Percentiles rank a stretch among this genome's conserved stretches.
Conservation (phyloP, 305 asterid species). For the Solanum hybrid region DNA sequence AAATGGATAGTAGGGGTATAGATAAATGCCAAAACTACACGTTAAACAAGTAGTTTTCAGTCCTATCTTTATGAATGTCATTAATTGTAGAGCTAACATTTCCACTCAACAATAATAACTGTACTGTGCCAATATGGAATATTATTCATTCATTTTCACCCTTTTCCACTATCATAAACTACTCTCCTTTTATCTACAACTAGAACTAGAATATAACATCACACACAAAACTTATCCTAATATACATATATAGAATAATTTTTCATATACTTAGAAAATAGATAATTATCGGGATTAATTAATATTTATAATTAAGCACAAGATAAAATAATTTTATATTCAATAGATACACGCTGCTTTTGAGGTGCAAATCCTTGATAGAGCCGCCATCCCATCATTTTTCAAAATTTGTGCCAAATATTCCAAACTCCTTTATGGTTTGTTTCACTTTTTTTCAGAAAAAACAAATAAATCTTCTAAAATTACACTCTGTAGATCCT, state of each 20-base stretch:
- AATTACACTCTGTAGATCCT: not conserved
- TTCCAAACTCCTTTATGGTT: not conserved
- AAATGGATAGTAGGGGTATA: not conserved
- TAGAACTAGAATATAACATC: not conserved
- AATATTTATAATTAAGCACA: not conserved
- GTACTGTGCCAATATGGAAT: not conserved
- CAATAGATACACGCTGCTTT: not conserved
- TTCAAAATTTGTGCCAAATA: not conserved
- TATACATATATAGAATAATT: not conserved
- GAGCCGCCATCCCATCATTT: not conserved
- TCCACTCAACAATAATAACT: conserved; percentile 1
- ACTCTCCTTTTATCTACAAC: not conserved
- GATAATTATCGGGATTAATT: not conserved
- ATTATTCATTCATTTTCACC: conserved; percentile 15
- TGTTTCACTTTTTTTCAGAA: not conserved
- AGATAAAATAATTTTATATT: not conserved
- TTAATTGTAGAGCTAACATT: conserved; percentile 27
- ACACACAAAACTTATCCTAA: not conserved
- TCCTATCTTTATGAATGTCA: conserved; percentile 18
- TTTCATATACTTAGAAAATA: not conserved
- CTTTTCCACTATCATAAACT: conserved; percentile 20
- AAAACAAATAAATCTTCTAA: not conserved
- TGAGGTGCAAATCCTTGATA: not conserved
- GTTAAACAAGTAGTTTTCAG: conserved; percentile 41
- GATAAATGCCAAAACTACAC: conserved; percentile 27